phyloP scores from a whole-genome alignment of 352 stramenopile species.

The Globisporangium emineosum region DNA sequence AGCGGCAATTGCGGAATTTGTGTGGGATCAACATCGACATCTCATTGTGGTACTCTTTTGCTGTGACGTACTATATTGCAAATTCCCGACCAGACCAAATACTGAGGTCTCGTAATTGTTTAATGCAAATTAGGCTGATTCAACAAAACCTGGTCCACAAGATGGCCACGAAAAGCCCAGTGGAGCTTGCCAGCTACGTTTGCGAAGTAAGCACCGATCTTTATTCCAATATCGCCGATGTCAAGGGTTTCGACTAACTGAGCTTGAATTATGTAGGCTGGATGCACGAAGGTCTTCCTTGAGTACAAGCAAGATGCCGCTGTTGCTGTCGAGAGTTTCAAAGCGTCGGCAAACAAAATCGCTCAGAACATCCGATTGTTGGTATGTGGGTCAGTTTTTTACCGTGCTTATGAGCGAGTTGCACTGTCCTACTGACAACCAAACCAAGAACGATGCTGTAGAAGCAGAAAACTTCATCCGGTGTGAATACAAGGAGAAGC shows the following conservation, averaged over 20 bases:
- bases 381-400: neutral
- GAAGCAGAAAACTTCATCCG: neutral
- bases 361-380: neutral
- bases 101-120: neutral
- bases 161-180: slow-evolving; percentile 17
- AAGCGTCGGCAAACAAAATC: neutral
- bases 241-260: neutral
- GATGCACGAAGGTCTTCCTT: neutral
- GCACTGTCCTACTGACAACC: neutral
- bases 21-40: slow-evolving; percentile 45
- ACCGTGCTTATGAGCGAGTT: neutral
- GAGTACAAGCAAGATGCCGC: neutral
- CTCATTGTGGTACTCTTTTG: slow-evolving; percentile 27
- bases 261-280: neutral
- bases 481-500: neutral
- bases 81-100: neutral
- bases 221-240: neutral
- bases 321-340: neutral
- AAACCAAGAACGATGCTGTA: neutral
- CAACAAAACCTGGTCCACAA: slow-evolving; percentile 39
- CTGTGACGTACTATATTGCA: neutral
- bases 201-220: slow-evolving; percentile 27
- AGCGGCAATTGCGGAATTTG: slow-evolving; percentile 29
- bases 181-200: slow-evolving; percentile 32
- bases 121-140: slow-evolving; percentile 22